Base-by-base conservation (phyloP, 2,329 filamentous ascomycete genomes). In the Colletotrichum filicis region DNA sequence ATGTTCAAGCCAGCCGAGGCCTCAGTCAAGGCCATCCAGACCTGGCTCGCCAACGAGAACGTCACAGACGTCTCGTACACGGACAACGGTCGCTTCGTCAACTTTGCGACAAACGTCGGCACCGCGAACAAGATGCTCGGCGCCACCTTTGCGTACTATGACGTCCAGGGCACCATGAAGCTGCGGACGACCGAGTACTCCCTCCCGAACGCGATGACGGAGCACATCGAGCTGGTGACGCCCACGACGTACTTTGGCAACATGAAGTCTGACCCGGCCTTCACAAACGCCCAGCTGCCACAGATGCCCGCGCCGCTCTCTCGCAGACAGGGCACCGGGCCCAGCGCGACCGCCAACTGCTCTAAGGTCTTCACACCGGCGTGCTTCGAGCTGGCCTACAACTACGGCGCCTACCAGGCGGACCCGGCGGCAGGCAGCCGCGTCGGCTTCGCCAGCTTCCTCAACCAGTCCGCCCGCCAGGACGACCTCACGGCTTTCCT, bases 371-470 rank as follows among this genome's bases (percentile, higher is more conserved):
- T 89, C 71, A 85, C 84, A n/a, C 87, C 87, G 3, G 74, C 80
- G 4, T 89, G 87, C 74, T 73, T 88, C 67, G 84, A 85, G 76
- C 75, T 83, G 74, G 79, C 87, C 46, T 89, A 89, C 81, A 86
- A 86, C 74, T 82, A 86, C 66, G 82, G 82, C 60, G 77, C 81
- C 73, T 88, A 89, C 78, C 83, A 81, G 46, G 81, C 85, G 12
- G 80, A 85, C 35, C 78, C 82, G 9, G 80, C 80, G 9, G 83
- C 83, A 16, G 87, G 87, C 2, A 88, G 85, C 77, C 83, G 82
- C 24, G 81, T 88, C 16, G 87, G 82, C 22, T 89, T 90, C 75
- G 84, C 83, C 46, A 86, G 83, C 66, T 90, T 89, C 78, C 79
- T 89, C 22, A 86, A 88, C 76, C 76, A 89, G 76, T 86, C 84